Evolutionary conservation across 1,284 basidiomycete genomes (phyloP).

Genomic region (Mycena citricolor): DNA sequence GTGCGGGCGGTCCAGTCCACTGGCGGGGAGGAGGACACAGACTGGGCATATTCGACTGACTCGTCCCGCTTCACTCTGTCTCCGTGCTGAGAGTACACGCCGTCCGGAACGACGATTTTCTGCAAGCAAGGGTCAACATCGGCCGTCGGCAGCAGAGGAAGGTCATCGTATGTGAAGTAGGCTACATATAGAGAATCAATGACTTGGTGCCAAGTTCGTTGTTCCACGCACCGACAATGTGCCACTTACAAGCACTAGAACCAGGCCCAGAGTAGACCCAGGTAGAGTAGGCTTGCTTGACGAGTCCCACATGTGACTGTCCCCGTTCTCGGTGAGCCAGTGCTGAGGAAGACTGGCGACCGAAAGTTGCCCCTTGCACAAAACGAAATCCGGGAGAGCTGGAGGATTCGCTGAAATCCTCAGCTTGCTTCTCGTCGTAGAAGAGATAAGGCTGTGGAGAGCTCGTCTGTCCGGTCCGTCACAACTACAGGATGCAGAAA

Average conservation of each 20-base stretch:
- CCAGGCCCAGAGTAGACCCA: conserved; percentile 60
- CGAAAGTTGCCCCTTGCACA: conserved; percentile 53
- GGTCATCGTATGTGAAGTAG: conserved; percentile 69
- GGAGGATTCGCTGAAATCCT: conserved; percentile 35
- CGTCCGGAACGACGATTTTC: conserved; percentile 51
- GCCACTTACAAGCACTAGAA: conserved; percentile 66
- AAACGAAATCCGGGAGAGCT: conserved; percentile 43
- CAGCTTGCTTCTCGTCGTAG: conserved; percentile 60
- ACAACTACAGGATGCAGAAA: conserved; percentile 16
- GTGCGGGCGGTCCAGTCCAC: conserved; percentile 33
- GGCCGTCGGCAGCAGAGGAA: conserved; percentile 56
- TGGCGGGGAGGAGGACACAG: conserved; percentile 33
- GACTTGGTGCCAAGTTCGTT: conserved; percentile 46
- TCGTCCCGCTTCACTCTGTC: too few species aligned
- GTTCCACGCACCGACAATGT: conserved; percentile 43
- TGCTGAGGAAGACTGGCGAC: conserved; percentile 50
- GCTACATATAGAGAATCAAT: conserved; percentile 66
- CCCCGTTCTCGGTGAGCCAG: conserved; percentile 59
- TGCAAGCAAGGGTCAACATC: conserved; percentile 53
- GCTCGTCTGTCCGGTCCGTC: conserved; percentile 2
- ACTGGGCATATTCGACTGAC: conserved; percentile 19
- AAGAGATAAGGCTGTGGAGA: conserved; percentile 56
- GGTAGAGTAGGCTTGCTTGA: conserved; percentile 79
- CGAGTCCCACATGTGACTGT: conserved; percentile 66
- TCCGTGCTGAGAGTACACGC: conserved; percentile 63